phyloP scores from a whole-genome alignment of 768 basidiomycete genomes.

The Rhizopogon roseolus region DNA sequence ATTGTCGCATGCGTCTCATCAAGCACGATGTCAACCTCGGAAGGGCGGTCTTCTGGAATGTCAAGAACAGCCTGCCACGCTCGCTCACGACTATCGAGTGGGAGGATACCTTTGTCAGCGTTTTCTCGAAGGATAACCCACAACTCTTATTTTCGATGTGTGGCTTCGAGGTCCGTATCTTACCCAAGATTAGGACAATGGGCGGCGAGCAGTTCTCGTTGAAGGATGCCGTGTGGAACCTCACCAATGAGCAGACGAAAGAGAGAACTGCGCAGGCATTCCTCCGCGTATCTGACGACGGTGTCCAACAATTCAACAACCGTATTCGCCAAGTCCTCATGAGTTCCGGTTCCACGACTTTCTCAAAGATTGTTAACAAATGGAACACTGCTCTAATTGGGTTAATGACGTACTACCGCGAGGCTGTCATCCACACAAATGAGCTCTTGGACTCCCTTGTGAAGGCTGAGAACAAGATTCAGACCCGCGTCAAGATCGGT shows the following conservation, averaged over 20 bases:
- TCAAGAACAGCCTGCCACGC: conserved; percentile 92
- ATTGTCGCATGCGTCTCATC: conserved; percentile 98
- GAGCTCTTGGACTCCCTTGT: conserved; percentile 94
- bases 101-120: conserved; percentile 97
- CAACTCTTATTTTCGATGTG: conserved; percentile 98
- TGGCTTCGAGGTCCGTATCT: conserved; percentile 97
- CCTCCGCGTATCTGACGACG: conserved; percentile 95
- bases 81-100: conserved; percentile 98
- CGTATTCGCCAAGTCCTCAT: conserved; percentile 94
- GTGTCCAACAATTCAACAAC: conserved; percentile 96
- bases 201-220: conserved; percentile 96
- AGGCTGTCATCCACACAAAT: conserved; percentile 96
- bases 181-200: conserved; percentile 94
- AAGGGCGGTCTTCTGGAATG: conserved; percentile 98
- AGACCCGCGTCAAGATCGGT: conserved; percentile 99
- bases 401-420: conserved; percentile 96
- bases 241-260: conserved; percentile 95
- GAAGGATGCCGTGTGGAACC: conserved; percentile 94
- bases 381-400: conserved; percentile 97
- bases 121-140: conserved; percentile 96
- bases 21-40: conserved; percentile 99
- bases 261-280: conserved; percentile 98
- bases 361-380: conserved; percentile 98
- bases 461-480: conserved; percentile 99
- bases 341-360: conserved; percentile 98